These are phyloP conservation scores for Scheffersomyces quercinus DNA, from an alignment of 1,139 yeast species.

Conservation along the genomic window DNA sequence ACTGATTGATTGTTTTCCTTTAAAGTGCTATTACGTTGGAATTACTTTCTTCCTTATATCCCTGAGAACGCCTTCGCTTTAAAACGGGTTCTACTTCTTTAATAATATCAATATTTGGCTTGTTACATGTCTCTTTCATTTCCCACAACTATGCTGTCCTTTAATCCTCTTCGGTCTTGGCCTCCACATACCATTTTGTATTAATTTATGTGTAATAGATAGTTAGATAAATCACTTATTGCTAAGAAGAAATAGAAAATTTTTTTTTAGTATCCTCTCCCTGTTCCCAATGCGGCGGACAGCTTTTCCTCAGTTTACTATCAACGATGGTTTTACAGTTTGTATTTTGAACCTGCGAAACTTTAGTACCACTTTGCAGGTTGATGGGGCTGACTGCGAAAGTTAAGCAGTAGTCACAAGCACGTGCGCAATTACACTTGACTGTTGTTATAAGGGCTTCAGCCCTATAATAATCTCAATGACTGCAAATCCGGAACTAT, in stretches of 20 bases:
- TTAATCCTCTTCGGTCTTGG: too few relatives aligned
- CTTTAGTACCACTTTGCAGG: neutral
- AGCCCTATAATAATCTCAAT: conserved; percentile 4
- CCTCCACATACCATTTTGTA: conserved; percentile 32
- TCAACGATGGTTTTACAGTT: neutral
- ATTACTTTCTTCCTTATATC: neutral
- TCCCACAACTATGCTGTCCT: neutral
- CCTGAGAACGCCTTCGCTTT: neutral
- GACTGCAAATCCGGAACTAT: neutral
- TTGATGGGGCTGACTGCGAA: neutral
- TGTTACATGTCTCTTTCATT: neutral
- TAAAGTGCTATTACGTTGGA: neutral
- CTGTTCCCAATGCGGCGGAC: too few relatives aligned
- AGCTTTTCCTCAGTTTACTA: too few relatives aligned
- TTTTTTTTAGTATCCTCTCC: conserved; percentile 4
- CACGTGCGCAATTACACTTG: too few relatives aligned
- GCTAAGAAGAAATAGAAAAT: conserved; percentile 10
- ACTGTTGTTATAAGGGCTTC: conserved; percentile 3
- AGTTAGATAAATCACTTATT: neutral
- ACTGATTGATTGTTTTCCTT: neutral
- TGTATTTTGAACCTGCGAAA: neutral
- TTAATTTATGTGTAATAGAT: conserved; percentile 14
- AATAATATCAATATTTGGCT: neutral
- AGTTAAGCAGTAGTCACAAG: conserved; percentile 4
- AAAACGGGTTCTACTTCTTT: neutral